Base-by-base conservation (phyloP, 2,329 filamentous ascomycete species). In the Alternaria conjuncta region DNA sequence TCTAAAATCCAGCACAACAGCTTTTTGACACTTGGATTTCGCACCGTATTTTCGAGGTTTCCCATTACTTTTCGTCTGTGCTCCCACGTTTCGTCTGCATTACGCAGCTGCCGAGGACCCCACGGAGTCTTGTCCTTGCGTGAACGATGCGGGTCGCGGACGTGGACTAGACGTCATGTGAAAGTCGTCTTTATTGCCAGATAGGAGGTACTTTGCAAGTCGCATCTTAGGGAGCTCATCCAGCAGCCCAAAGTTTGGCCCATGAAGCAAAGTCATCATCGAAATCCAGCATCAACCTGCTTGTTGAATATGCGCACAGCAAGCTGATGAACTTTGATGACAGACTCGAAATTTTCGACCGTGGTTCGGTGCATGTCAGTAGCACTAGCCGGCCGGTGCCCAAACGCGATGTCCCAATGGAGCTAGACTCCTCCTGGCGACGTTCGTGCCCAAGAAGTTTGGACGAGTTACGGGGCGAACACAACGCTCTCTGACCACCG, bases 41-140 rank as follows among this genome's bases (percentile, higher is more conserved):
- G 49, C n/a, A 53, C 13, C 18, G 30, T 32, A 18, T 36, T 53
- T 20, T 25, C 12, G 20, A 21, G 4, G 18, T 21, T 49, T 32
- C 53, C 25, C 32, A 18, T 36, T 30, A 51, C 26, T 15, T n/a
- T 36, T 13, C n/a, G 58, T 61, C 58, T 57, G 58, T 61, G 58
- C 58, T 30, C 21, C 58, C 53, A 49, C 53, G 58, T 61, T 61
- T 61, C 53, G 58, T 49, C 44, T 28, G 53, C 54, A 57, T 50
- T 57, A 57, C 53, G 53, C 45, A 61, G 45, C 53, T 55, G 15
- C 32, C 32, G 32, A 36, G 32, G 32, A 36, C 58, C 30, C 58
- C 58, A 57, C 58, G n/a, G 32, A 44, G 49, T 61, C 23, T 23
- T 41, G n/a, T 47, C 30, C 44, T 20, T 57, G 25, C 26, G 41